Base-by-base conservation (phyloP, 2,329 filamentous ascomycete genomes). In the Pleoardoris graminearum region DNA sequence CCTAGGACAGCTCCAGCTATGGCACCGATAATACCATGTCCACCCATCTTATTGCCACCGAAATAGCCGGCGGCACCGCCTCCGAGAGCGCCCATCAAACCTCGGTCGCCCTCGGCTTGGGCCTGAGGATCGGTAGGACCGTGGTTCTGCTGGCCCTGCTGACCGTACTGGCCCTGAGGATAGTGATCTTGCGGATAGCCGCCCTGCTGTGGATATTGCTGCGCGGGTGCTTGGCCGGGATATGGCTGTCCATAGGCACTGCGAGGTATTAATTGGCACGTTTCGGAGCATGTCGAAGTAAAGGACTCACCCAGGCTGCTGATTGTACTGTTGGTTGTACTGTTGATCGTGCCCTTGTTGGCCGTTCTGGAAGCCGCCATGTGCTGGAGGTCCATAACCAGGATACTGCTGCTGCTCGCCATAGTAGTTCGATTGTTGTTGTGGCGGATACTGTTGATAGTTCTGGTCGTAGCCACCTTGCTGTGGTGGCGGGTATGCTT, bases 41-140 rank as follows among this genome's bases (percentile, higher is more conserved):
- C 75, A 19, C 76, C 79, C 59, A 81, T 76, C 66, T 83, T 82
- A 61, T 78, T 75, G 16, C 83, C 83, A 5, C 82, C 73, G 56
- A 80, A 79, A 57, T 79, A 80, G 1, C 83, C 84, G 3, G 82
- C 80, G 3, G 81, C 76, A 37, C 80, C 82, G 37, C 84, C 84
- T 12, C 79, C 80, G 3, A 85, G 68, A 3, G 82, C 79, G 41
- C 83, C 81, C 61, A 81, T 78, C 4, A 85, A 71, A 32, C 82
- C 83, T 50, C 83, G 79, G 55, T 85, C 83, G 43, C 77, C 80
- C 43, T 82, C 80, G 42, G 73, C 76, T 32, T 77, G 77, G 50
- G 70, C 70, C 55, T 73, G 74, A 11, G 78, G 78, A 36, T 76
- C 73, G 33, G 75, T 77, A 14, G 76, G 61, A 30, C 76, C 77